These are phyloP conservation scores for Xylaria sp. DNA, from an alignment of 2,329 filamentous ascomycete species.

Conservation along the genomic window DNA sequence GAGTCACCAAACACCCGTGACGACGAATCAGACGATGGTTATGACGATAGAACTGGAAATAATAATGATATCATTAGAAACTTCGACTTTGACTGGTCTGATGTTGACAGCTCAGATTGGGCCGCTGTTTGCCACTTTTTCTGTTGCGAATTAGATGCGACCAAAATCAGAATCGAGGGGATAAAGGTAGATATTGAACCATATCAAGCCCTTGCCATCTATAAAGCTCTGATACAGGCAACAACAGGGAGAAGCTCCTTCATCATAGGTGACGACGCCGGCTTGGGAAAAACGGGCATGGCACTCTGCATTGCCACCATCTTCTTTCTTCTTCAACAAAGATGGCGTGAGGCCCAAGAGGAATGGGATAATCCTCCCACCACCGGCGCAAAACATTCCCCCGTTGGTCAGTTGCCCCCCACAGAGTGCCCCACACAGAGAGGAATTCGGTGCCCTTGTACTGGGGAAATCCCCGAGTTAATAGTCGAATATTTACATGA, in stretches of 20 bases:
- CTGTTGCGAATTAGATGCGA: not conserved
- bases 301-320: not conserved
- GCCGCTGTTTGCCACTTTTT: not conserved
- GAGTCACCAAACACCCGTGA: not conserved
- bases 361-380: not conserved
- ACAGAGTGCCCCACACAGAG: not conserved
- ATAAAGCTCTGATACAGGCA: not conserved
- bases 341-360: not conserved
- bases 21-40: not conserved
- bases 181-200: slow-evolving; percentile 1
- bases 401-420: no score
- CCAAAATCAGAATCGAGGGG: not conserved
- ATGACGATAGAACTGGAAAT: not conserved
- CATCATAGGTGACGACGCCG: slow-evolving; percentile 9
- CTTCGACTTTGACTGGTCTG: not conserved
- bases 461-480: not conserved
- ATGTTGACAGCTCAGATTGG: not conserved
- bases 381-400: not conserved
- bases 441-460: not conserved
- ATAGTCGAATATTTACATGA: rapidly evolving
- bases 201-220: slow-evolving; percentile 13
- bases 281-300: not conserved
- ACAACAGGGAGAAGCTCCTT: not conserved
- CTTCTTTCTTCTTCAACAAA: no score
- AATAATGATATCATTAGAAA: not conserved